Conservation (phyloP, 2,329 filamentous ascomycete genomes). For the Pseudocercospora vitis region DNA sequence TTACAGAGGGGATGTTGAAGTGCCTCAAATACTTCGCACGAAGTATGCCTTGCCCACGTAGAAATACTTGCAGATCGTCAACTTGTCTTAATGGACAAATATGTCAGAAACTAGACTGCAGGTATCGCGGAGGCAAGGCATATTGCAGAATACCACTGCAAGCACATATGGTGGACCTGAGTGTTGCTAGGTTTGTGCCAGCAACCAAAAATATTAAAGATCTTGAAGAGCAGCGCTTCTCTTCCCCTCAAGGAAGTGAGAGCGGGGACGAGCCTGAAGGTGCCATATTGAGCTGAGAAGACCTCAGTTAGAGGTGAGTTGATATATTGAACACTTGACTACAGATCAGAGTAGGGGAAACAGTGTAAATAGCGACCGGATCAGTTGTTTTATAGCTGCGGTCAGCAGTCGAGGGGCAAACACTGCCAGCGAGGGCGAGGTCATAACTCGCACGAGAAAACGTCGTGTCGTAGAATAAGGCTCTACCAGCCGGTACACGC, state of each 20-base stretch:
- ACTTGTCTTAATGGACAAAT: conserved; percentile 52
- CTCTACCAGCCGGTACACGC: too few relatives aligned
- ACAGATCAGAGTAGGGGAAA: too few relatives aligned
- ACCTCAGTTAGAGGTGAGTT: too few relatives aligned
- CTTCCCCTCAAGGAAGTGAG: not conserved
- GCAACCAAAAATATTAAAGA: not conserved
- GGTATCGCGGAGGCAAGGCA: conserved; percentile 28
- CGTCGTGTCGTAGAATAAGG: too few relatives aligned
- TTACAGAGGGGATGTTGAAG: conserved; percentile 42
- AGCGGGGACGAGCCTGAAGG: not conserved
- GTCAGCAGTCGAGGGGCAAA: too few relatives aligned
- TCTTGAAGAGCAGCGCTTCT: not conserved
- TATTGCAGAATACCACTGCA: conserved; percentile 28
- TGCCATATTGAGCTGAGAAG: not conserved
- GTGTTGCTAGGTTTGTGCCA: conserved; percentile 17
- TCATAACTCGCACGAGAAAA: too few relatives aligned
- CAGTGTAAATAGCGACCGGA: too few relatives aligned
- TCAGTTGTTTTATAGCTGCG: too few relatives aligned
- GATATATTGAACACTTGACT: not conserved
- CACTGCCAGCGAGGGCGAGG: too few relatives aligned
- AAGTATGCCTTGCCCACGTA: conserved; percentile 45
- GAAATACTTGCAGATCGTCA: conserved; percentile 44
- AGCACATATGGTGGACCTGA: conserved; percentile 23
- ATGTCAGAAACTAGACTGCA: conserved; percentile 41
- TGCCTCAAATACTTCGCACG: conserved; percentile 50